Base-by-base conservation (phyloP, 495 filamentous ascomycete genomes). In the Tuber umbilicatum region DNA sequence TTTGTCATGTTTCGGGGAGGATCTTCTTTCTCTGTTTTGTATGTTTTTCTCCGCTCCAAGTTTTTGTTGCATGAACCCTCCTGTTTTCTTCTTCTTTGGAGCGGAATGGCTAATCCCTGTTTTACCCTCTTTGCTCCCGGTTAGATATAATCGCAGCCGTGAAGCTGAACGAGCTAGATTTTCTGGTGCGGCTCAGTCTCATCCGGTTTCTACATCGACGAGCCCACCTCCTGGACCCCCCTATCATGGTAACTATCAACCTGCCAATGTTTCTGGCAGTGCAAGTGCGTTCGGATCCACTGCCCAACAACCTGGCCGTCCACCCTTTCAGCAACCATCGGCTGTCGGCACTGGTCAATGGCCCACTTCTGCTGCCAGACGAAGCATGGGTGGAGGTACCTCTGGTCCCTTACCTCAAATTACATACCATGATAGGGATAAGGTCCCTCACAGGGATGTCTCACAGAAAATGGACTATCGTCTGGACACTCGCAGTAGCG, bases 91-190 rank as follows among this genome's bases (percentile, higher is more conserved):
- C 79, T 79, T 71, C 77, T 81, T 78, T 73, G 79, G 80, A 78
- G 78, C 76, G 76, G 76, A 73, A 81, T 79, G 79, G 80, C 80
- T 81, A 81, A 81, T 81, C 79, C 76, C 80, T 76, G 77, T 80
- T 73, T 78, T 81, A 69, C 72, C 77, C 76, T 76, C 76, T 79
- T 74, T 79, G 79, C 73, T 81, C 75, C 74, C 74, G 73, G 70
- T 77, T 79, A 82, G 81, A 82, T 82, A 79, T 80, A 82, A 82
- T 82, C 80, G 81, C 71, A 82, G 80, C 73, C 80, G 80, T 82
- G 77, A 82, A 75, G 81, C 81, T 82, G 81, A 82, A 80, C 81
- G 80, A 73, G 81, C 81, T 75, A 80, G 78, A 81, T 82, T 80
- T 80, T 82, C 79, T 70, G 71, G 73, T 71, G 70, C 74, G 69